Evolutionary conservation across 2,329 filamentous ascomycete species (phyloP).

Genomic region (Colletotrichum echinochloae): DNA sequence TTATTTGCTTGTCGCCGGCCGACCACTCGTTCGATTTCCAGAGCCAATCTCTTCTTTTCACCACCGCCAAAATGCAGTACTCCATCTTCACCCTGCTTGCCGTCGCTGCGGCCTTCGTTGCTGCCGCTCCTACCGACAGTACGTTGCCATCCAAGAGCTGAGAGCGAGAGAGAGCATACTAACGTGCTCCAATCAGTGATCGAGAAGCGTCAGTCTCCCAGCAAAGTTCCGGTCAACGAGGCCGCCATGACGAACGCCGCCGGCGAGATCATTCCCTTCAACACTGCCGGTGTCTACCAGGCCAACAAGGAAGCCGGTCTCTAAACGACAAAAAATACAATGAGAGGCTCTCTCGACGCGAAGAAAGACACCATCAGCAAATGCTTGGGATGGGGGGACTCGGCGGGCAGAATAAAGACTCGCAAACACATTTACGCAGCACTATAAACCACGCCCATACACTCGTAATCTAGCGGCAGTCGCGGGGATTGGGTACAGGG

Average conservation of each 20-base stretch:
- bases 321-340: conserved; percentile 44
- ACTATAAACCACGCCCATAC: conserved; percentile 17
- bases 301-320: conserved; percentile 52
- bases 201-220: conserved; percentile 48
- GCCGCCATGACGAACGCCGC: conserved; percentile 60
- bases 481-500: conserved; percentile 26
- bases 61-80: conserved; percentile 65
- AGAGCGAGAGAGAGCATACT: not conserved
- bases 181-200: conserved; percentile 45
- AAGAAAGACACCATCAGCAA: conserved; percentile 3
- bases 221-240: conserved; percentile 50
- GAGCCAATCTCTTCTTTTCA: conserved; percentile 33
- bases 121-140: conserved; percentile 47
- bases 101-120: conserved; percentile 60
- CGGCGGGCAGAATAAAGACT: not conserved
- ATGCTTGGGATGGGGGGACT: not conserved
- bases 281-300: conserved; percentile 57
- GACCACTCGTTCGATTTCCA: conserved; percentile 54
- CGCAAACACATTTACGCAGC: conserved; percentile 13
- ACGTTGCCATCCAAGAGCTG: not conserved
- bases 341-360: not conserved
- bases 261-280: conserved; percentile 61
- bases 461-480: conserved; percentile 29
- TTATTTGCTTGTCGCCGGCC: conserved; percentile 63
- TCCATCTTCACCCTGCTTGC: conserved; percentile 59